Conservation (phyloP, 2,329 filamentous ascomycete species). For the Leptoxyphium fumago region DNA sequence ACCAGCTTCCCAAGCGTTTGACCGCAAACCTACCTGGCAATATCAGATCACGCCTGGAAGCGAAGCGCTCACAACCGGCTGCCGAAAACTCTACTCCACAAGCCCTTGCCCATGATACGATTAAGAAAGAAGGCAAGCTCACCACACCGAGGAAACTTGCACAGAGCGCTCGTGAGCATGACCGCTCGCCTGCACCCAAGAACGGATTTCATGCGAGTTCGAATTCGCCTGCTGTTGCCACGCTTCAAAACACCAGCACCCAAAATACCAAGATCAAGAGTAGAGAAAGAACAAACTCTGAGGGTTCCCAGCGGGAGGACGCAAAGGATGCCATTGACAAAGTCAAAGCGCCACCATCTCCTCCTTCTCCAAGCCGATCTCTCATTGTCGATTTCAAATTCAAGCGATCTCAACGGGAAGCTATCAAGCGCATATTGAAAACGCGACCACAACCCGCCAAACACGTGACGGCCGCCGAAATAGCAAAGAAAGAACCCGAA, state of each 20-base stretch:
- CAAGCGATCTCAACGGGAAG: conserved; percentile 11
- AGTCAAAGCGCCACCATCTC: conserved; percentile 1
- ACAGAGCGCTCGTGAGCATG: conserved; percentile 8
- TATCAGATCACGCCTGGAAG: conserved; percentile 38
- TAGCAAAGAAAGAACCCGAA: background rate
- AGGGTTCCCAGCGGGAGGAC: conserved; percentile 9
- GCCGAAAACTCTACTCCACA: conserved; percentile 5
- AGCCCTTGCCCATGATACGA: conserved; percentile 4
- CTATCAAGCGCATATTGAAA: conserved; percentile 15
- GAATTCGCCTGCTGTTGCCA: conserved; percentile 9
- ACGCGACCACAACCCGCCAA: conserved; percentile 13
- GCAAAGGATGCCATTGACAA: conserved; percentile 6
- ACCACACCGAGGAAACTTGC: conserved; percentile 8
- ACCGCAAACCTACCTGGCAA: conserved; percentile 30
- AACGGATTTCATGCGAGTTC: conserved; percentile 16
- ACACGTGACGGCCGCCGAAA: conserved; percentile 3
- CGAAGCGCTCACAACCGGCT: background rate
- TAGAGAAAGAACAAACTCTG: conserved; percentile 6
- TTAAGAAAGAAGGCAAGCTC: conserved; percentile 9
- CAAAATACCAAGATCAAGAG: conserved; percentile 6
- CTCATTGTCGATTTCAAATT: conserved; percentile 15
- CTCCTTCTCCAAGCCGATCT: background rate
- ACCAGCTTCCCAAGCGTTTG: background rate
- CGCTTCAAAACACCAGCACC: background rate
- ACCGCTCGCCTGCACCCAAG: conserved; percentile 14